A percentile compares a stretch with the other conserved stretches of the same genome.
phyloP scores from a whole-genome alignment of 805 yeast species.

The Sugiyamaella mastotermitis region DNA sequence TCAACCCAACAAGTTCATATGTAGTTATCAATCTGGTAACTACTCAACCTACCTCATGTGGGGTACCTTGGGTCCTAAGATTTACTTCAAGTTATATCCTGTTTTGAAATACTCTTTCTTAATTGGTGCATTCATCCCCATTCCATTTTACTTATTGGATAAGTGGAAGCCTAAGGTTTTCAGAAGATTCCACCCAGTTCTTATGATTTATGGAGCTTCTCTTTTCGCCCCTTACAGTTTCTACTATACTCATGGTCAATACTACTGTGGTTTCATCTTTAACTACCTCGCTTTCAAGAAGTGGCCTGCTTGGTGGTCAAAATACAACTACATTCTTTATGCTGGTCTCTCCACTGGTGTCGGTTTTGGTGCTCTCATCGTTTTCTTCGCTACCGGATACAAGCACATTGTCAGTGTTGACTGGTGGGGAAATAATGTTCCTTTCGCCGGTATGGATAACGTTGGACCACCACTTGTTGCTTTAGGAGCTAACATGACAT shows the following conservation, averaged over 20 bases:
- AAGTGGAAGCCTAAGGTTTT: conserved; percentile 1
- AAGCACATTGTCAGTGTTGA: conserved; percentile 27
- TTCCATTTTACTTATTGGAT: conserved; percentile 11
- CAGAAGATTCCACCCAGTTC: conserved; percentile 25
- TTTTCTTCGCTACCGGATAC: conserved; percentile 39
- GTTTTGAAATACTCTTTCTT: conserved; percentile 19
- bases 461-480: too few relatives aligned
- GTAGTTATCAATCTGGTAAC: conserved; percentile 19
- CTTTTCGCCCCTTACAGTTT: conserved; percentile 38
- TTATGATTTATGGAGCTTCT: conserved; percentile 4
- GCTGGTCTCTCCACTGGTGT: conserved; percentile 45
- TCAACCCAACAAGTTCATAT: conserved; percentile 40
- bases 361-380: conserved; percentile 42
- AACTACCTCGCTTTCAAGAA: conserved; percentile 38
- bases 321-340: conserved; percentile 45
- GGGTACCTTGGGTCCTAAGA: conserved; percentile 42
- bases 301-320: conserved; percentile 46
- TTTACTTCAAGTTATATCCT: conserved; percentile 34
- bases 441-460: conserved; percentile 18
- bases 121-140: conserved; percentile 21
- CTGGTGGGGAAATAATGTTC: conserved; percentile 50
- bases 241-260: conserved; percentile 38
- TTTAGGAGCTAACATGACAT: too few relatives aligned
- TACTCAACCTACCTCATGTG: conserved; percentile 40
- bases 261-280: conserved; percentile 37